These are phyloP conservation scores for Phytopythium boreale DNA, from an alignment of 352 stramenopile species.

Conservation along the genomic window DNA sequence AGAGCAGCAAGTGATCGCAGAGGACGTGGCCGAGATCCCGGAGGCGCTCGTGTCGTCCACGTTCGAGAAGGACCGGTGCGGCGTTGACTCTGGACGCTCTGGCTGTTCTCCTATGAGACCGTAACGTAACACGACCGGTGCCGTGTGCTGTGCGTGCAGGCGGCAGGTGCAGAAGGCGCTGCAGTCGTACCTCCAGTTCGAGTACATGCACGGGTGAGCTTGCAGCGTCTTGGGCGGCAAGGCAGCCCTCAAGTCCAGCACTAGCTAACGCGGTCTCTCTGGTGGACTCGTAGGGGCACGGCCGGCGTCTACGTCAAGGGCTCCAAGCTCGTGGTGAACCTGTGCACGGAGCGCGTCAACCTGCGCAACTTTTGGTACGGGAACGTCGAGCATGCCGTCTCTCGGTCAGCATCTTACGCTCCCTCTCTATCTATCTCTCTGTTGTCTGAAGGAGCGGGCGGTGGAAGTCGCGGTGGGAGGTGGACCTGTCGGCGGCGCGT, in stretches of 20 bases:
- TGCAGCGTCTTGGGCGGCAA: conserved; percentile 11
- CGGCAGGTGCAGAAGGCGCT: conserved; percentile 61
- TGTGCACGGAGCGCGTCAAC: conserved; percentile 87
- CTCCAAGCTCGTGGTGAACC: conserved; percentile 62
- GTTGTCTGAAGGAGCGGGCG: conserved; percentile 47
- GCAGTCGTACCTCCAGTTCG: conserved; percentile 78
- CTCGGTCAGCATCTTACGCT: background rate
- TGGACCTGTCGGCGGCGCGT: conserved; percentile 49
- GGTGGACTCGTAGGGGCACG: conserved; percentile 42
- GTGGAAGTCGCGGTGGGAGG: conserved; percentile 82
- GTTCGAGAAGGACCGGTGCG: conserved; percentile 74
- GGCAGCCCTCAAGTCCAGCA: background rate
- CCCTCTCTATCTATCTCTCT: too few species aligned
- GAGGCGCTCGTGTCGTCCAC: conserved; percentile 27
- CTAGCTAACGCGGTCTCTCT: background rate
- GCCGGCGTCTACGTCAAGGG: conserved; percentile 75
- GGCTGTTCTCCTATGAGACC: background rate
- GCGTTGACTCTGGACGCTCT: background rate
- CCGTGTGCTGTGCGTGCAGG: conserved; percentile 5
- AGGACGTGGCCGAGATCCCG: conserved; percentile 49
- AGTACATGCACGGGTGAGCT: conserved; percentile 73
- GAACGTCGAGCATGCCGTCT: background rate
- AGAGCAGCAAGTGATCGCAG: conserved; percentile 39
- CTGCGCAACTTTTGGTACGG: conserved; percentile 85
- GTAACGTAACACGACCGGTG: background rate